Evolutionary conservation across 2,329 filamentous ascomycete genomes (phyloP), one percentile per base, ranked within the genome.

Genomic region (Monilinia aucupariae): DNA sequence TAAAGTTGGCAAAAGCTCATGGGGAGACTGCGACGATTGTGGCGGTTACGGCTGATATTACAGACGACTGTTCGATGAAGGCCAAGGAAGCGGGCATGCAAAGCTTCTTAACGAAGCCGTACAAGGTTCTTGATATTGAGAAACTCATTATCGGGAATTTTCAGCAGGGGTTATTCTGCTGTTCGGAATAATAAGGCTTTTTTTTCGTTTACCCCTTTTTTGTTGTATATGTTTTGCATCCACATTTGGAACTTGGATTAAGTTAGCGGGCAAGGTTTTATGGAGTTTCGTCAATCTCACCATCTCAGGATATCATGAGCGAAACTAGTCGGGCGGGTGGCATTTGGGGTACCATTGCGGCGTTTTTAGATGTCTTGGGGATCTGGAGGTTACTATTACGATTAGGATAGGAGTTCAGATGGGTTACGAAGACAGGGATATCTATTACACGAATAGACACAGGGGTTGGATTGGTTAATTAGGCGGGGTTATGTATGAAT

Each of bases 11-110:
- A 0, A 52, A 58, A 15, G 27, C 59, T 12, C 52, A 63, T 45
- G 66, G 64, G n/a, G 62, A 66, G n/a, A 62, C 48, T 1, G 66
- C 67, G 7, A 71, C 68, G 25, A 78, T 84, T 37, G 75, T 83
- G 25, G 81, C 82, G 4, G 81, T 84, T 22, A 83, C 80, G 7
- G 82, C 82, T 6, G 82, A 84, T 69, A 81, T 83, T 4, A 84
- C 82, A 1, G 78, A 80, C 59, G 78, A 78, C 5, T 80, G 80
- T 30, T 71, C 81, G 30, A 78, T 79, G 61, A 73, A 78, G 50
- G 80, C 80, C 12, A 78, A 77, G 43, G 74, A 76, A 64, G 79
- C 77, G 12, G 82, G 82, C 39, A 84, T 84, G 81, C 79, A 78
- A 63, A 81, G 80, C 0, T 82, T 82, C 64, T 77, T 84, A 71